phyloP scores from a whole-genome alignment of 371 early-diverging fungal genomes.

The Zopfochytrium polystomum region DNA sequence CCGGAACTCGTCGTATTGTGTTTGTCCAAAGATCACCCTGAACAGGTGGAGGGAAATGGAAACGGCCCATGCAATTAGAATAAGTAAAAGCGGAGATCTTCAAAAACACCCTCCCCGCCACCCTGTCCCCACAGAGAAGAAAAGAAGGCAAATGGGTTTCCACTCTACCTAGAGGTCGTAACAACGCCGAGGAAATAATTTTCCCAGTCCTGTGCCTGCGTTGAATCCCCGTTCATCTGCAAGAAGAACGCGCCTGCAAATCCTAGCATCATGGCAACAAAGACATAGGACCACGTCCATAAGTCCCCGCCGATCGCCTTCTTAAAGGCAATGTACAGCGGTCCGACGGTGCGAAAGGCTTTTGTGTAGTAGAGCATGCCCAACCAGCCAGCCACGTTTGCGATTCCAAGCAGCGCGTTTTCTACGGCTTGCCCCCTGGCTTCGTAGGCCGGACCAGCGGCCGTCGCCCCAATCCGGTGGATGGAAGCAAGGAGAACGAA shows the following conservation, averaged over 20 bases:
- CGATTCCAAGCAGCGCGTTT: slow-evolving; percentile 10
- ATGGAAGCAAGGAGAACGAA: slow-evolving; percentile 4
- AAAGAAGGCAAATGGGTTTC: no score
- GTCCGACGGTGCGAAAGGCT: slow-evolving; percentile 15
- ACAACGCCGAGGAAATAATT: not conserved
- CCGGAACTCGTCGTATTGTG: slow-evolving; percentile 13
- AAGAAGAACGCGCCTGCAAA: slow-evolving; percentile 16
- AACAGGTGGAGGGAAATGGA: no score
- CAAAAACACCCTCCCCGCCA: no score
- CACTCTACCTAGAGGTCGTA: no score
- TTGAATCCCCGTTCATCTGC: slow-evolving; percentile 13
- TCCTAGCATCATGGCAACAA: slow-evolving; percentile 4
- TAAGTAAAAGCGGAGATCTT: no score
- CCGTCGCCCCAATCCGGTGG: slow-evolving; percentile 1
- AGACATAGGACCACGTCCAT: slow-evolving; percentile 9
- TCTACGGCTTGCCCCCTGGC: slow-evolving; percentile 10
- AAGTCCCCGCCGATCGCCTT: slow-evolving; percentile 13
- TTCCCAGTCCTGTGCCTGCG: slow-evolving; percentile 14
- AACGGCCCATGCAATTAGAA: no score
- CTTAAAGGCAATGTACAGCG: slow-evolving; percentile 11
- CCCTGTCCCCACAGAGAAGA: no score
- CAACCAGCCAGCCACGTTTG: slow-evolving; percentile 13
- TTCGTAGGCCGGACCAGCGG: not conserved
- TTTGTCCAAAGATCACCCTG: slow-evolving; percentile 17
- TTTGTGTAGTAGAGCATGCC: slow-evolving; percentile 16